Conservation (phyloP, 2,329 filamentous ascomycete genomes). For the Microthyrium microscopicum region DNA sequence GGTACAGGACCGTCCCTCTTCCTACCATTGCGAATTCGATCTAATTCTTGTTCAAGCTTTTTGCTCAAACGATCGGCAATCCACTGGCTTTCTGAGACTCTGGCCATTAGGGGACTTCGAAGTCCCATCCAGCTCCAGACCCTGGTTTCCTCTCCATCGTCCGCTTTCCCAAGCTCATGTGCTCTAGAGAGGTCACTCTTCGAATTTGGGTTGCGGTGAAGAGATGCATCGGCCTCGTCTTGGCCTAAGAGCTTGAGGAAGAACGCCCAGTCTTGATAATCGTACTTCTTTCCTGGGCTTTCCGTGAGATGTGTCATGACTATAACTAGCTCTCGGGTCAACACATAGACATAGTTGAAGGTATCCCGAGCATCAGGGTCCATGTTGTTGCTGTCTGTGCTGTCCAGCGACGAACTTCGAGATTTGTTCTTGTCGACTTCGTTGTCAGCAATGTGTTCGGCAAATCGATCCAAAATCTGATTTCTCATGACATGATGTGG, state of each 20-base stretch:
- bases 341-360: conserved; percentile 34
- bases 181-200: conserved; percentile 9
- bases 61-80: conserved; percentile 47
- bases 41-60: conserved; percentile 36
- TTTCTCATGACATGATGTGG: conserved; percentile 7
- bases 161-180: conserved; percentile 4
- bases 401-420: too few relatives aligned
- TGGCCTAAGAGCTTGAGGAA: conserved; percentile 21
- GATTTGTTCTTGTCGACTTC: conserved; percentile 25
- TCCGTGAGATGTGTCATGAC: conserved; percentile 25
- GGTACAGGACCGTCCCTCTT: too few relatives aligned
- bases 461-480: conserved; percentile 17
- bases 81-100: conserved; percentile 55
- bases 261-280: conserved; percentile 23
- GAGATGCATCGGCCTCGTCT: conserved; percentile 22
- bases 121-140: conserved; percentile 64
- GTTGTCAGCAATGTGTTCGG: conserved; percentile 24
- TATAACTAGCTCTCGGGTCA: conserved; percentile 26
- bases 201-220: conserved; percentile 18
- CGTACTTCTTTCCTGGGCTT: conserved; percentile 23
- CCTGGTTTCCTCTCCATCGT: conserved; percentile 28
- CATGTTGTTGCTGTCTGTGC: conserved; percentile 23
- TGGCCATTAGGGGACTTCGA: conserved; percentile 52
- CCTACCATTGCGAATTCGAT: conserved; percentile 9
- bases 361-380: conserved; percentile 29